Evolutionary conservation across 1,284 basidiomycete genomes (phyloP), one percentile per base, ranked within the genome.

Genomic region (Cystobasidium sp.): DNA sequence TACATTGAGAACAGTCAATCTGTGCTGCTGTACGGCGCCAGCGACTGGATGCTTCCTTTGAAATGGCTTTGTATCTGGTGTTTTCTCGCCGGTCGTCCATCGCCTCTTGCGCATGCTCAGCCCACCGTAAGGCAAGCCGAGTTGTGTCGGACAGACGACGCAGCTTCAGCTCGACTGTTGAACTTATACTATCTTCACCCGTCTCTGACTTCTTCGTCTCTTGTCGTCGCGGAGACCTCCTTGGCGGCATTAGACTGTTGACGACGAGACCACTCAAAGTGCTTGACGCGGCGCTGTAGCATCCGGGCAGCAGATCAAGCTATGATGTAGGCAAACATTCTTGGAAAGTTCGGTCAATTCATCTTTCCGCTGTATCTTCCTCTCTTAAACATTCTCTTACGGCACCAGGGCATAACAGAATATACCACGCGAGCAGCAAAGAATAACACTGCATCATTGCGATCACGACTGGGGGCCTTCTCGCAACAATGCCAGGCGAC

Each of bases 91-190:
- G 12, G 20, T 22, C 9, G 14, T 20, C 52, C 52, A 53, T 53
- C 16, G 52, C 52, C 52, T 53, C 52, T 22, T 16, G 14, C 52
- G 52, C 52, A 53, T 53, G 52, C 52, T 53, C 16, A 53, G 52
- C 52, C 52, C 12, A 22, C 52, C 20, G 52, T 10, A 9, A 9
- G 52, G 9, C 9, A 22, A 22, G 24, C 52, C 31, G 31, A 31
- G 52, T 9, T 22, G 52, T 14, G 20, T 53, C 12, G 52, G 14
- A 53, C 52, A 20, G 20, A 10, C 16, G 20, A 14, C 24, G 52
- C 9, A 14, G 18, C 52, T 14, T 22, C 52, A 53, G 9, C 24
- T 53, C 20, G 52, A 3, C 5, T 16, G 24, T 53, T 14, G 12
- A 53, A 22, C 3, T 1, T 14, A 2, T 10, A 20, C 12, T 53